A percentile compares a stretch with the other conserved stretches of the same genome.
These are phyloP conservation scores for Monosporascus sp. DNA, from an alignment of 2,329 filamentous ascomycete species.

Conservation along the genomic window DNA sequence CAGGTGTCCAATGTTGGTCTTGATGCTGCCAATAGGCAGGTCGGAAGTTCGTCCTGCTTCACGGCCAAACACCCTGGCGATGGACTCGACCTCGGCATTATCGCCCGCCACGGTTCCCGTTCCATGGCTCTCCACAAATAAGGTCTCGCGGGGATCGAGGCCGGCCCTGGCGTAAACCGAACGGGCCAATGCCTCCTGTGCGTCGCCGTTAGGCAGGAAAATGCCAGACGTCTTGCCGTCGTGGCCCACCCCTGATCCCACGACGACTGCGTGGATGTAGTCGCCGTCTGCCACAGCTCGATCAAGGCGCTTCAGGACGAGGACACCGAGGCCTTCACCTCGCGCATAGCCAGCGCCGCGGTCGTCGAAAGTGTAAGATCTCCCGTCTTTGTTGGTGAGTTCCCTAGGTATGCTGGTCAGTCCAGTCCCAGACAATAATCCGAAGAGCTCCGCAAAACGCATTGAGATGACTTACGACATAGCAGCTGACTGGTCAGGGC, in stretches of 20 bases:
- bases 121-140: conserved; percentile 18
- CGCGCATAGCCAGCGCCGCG: conserved; percentile 37
- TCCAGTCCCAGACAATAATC: no score
- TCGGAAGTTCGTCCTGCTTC: conserved; percentile 1
- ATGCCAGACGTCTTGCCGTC: conserved; percentile 32
- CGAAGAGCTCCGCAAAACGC: no score
- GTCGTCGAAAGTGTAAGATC: conserved; percentile 27
- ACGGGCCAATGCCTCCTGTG: conserved; percentile 32
- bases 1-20: conserved; percentile 11
- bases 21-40: conserved; percentile 8
- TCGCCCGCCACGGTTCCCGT: conserved; percentile 27
- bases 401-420: no score
- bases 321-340: conserved; percentile 35
- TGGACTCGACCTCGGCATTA: conserved; percentile 25
- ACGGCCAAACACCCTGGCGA: conserved; percentile 7
- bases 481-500: no score
- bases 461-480: no score
- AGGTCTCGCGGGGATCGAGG: conserved; percentile 20
- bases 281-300: conserved; percentile 22
- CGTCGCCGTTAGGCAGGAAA: conserved; percentile 21
- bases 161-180: conserved; percentile 32
- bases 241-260: conserved; percentile 28
- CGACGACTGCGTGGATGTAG: conserved; percentile 28
- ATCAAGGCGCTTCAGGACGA: conserved; percentile 36
- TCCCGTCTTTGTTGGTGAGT: conserved; percentile 5